Base-by-base conservation (phyloP, 2,329 filamentous ascomycete genomes). In the Ampelomyces quisqualis region DNA sequence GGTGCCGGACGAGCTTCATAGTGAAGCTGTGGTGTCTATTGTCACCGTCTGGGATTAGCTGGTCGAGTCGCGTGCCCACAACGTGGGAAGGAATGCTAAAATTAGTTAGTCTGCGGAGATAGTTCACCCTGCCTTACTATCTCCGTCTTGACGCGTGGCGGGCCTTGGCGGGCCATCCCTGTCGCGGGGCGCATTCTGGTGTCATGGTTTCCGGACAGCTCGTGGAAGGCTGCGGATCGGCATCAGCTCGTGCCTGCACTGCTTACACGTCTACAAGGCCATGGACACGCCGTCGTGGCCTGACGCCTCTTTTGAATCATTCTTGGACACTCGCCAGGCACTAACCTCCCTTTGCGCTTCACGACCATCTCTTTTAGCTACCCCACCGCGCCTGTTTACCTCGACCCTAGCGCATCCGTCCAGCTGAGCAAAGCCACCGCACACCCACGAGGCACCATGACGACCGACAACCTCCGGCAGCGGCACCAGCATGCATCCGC, bases 401-500 rank as follows among this genome's bases (percentile, higher is more conserved):
- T 39, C 24, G 32, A 14, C 38, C 53, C 38, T 40, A 39, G 35
- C 42, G 38, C 44, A n/a, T 27, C 17, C 39, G 47, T 37, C 44
- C 44, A 44, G 44, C 42, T 51, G 47, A 51, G 44, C 43, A 9
- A 31, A 34, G 30, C 47, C 26, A 38, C 30, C 28, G 32, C 23
- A 27, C 34, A 34, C 22, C 21, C 17, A n/a, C n/a, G n/a, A n/a
- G n/a, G n/a, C 38, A 52, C 37, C 43, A 67, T 63, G 60, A 51
- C 58, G 8, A 47, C 53, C 51, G 43, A 62, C 36, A 55, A 58
- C 50, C 51, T 65, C 47, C 58, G 49, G 45, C 59, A 61, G 49
- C 62, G 66, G 14, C 57, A 62, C 49, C 57, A 60, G 47, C 49
- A 60, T 24, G 35, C 54, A 36, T 57, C 59, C 51, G 53, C 51